Evolutionary conservation across 2,329 filamentous ascomycete genomes (phyloP).

Genomic region (Colletotrichum musicola): DNA sequence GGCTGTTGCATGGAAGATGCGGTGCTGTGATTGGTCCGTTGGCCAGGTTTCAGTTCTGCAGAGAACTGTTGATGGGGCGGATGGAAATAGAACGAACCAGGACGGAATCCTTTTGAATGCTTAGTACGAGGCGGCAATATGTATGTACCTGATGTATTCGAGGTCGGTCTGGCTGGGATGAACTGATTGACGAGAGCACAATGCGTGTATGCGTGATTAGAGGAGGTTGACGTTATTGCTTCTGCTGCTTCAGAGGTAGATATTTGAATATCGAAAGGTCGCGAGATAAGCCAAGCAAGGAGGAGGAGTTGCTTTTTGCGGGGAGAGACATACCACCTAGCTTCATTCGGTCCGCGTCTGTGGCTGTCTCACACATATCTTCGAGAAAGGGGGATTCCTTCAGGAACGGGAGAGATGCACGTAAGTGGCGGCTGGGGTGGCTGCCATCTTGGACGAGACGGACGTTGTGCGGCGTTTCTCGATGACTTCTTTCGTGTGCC

Average conservation of each 20-base stretch:
- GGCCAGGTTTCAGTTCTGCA: slow-evolving; percentile 19
- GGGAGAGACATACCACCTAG: neutral
- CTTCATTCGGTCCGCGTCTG: neutral
- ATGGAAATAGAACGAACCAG: slow-evolving; percentile 17
- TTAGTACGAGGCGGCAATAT: no score
- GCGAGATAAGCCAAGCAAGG: neutral
- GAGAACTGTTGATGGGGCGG: neutral
- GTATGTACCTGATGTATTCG: no score
- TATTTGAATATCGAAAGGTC: neutral
- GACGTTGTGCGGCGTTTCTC: neutral
- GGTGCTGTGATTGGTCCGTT: slow-evolving; percentile 11
- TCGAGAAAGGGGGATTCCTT: no score
- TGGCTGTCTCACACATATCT: no score
- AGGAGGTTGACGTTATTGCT: slow-evolving; percentile 4
- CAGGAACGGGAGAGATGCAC: neutral
- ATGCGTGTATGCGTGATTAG: neutral
- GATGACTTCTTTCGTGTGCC: neutral
- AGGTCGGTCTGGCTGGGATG: neutral
- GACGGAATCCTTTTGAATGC: no score
- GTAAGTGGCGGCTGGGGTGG: neutral
- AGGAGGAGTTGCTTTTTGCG: no score
- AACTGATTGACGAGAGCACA: neutral
- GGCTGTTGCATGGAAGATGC: no score
- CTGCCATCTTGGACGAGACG: neutral
- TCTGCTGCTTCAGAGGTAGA: slow-evolving; percentile 3